Percentiles rank a stretch among this genome's conserved stretches.
These are phyloP conservation scores for Rubus idaeus DNA, from an alignment of 306 rosid genomes.

Conservation along the genomic window DNA sequence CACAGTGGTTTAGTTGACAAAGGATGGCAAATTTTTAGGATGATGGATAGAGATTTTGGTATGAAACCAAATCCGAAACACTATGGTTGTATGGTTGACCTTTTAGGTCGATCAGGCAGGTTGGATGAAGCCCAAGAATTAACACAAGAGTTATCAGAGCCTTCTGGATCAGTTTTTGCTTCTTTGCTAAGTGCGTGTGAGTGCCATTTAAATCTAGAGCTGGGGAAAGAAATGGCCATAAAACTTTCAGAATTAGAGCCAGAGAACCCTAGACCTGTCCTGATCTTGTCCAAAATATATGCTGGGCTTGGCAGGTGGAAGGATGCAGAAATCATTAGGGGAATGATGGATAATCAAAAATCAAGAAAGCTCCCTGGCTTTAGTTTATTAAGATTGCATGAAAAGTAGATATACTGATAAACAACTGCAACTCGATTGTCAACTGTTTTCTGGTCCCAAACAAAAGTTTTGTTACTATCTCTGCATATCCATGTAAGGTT, in stretches of 20 bases:
- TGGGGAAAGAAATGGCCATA: constrained; percentile 63
- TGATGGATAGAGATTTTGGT: constrained; percentile 54
- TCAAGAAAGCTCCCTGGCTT: constrained; percentile 56
- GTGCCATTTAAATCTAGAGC: constrained; percentile 42
- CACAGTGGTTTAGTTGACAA: constrained; percentile 69
- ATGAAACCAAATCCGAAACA: constrained; percentile 58
- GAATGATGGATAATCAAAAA: constrained; percentile 42
- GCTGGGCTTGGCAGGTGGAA: constrained; percentile 68
- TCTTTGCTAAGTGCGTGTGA: constrained; percentile 74
- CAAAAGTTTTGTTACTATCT: constrained; percentile 20
- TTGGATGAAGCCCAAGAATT: constrained; percentile 52
- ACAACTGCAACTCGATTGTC: constrained; percentile 24
- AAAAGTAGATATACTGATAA: constrained; percentile 25
- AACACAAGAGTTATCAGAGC: constrained; percentile 49
- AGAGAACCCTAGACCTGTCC: constrained; percentile 56
- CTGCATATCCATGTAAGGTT: constrained; percentile 14
- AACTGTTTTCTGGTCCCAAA: constrained; percentile 25
- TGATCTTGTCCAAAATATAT: constrained; percentile 64
- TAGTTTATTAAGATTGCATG: constrained; percentile 52
- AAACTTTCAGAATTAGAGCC: constrained; percentile 61
- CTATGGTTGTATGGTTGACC: constrained; percentile 65
- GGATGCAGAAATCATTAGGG: constrained; percentile 72
- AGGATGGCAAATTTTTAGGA: constrained; percentile 51
- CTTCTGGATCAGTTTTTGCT: constrained; percentile 54
- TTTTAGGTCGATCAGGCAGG: constrained; percentile 64